Evolutionary conservation across 2,329 filamentous ascomycete species (phyloP).

Genomic region (Colletotrichum siamense): DNA sequence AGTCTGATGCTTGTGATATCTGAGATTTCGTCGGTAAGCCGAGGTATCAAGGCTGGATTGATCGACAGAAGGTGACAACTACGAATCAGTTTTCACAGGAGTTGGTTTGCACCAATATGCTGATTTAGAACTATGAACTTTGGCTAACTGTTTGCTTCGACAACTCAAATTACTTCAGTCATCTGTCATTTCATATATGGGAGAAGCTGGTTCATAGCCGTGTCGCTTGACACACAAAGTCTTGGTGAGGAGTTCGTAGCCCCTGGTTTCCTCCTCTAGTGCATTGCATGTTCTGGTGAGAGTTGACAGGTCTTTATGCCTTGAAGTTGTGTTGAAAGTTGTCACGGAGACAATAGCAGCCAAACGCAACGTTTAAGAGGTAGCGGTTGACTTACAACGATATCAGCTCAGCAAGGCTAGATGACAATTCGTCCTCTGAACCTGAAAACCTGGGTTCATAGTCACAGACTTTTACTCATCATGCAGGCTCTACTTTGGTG

Average conservation of each 20-base stretch:
- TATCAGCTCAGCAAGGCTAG: not conserved
- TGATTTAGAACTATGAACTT: not conserved
- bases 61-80: not conserved
- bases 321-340: not conserved
- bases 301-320: rapidly evolving
- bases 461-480: rapidly evolving
- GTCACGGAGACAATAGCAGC: too few species aligned
- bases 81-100: not conserved
- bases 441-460: not conserved
- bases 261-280: not conserved
- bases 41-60: not conserved
- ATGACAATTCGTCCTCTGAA: not conserved
- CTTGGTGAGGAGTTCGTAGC: not conserved
- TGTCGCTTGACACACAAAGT: not conserved
- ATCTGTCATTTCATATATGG: not conserved
- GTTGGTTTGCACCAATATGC: not conserved
- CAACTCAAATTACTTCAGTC: not conserved
- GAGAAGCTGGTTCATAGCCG: not conserved
- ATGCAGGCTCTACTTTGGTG: not conserved
- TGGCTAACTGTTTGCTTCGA: rapidly evolving
- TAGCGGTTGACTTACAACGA: not conserved
- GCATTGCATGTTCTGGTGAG: not conserved
- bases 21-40: not conserved
- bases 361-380: too few species aligned
- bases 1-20: not conserved